phyloP scores from a whole-genome alignment of 371 early-diverging fungal species.

The Mucor circinelloides region DNA sequence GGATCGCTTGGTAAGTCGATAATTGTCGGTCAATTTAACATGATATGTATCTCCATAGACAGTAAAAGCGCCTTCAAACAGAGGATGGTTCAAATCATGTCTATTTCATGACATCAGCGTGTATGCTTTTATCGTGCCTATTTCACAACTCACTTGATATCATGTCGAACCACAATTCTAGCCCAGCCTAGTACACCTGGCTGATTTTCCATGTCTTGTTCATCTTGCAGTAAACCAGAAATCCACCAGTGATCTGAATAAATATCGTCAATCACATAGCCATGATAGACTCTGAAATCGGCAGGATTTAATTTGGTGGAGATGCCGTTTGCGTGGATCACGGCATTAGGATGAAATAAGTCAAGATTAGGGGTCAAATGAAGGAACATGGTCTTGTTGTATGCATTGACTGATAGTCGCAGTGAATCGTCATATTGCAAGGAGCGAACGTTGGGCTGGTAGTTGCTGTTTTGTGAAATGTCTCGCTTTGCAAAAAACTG shows the following conservation, averaged over 20 bases:
- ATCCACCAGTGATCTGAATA: conserved; percentile 40
- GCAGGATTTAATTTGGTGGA: conserved; percentile 27
- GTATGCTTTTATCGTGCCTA: background rate
- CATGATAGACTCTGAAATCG: conserved; percentile 44
- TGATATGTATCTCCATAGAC: conserved; percentile 62
- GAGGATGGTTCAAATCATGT: conserved; percentile 39
- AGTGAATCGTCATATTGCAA: conserved; percentile 62
- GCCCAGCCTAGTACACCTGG: conserved; percentile 68
- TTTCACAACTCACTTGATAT: conserved; percentile 35
- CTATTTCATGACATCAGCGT: conserved; percentile 1
- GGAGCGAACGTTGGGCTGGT: conserved; percentile 28
- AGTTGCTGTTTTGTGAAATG: conserved; percentile 34
- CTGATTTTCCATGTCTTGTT: conserved; percentile 29
- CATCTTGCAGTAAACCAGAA: conserved; percentile 36
- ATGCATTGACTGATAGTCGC: conserved; percentile 65
- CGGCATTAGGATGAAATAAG: conserved; percentile 76
- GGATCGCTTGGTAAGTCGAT: conserved; percentile 58
- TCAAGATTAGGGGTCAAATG: conserved; percentile 77
- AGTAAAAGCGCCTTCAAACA: conserved; percentile 71
- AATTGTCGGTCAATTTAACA: conserved; percentile 62
- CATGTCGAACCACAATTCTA: conserved; percentile 64
- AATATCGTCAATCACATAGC: conserved; percentile 34
- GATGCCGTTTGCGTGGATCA: conserved; percentile 29
- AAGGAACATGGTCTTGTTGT: conserved; percentile 73
- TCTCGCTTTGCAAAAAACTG: conserved; percentile 40